These are phyloP conservation scores for Malus domestica DNA, from an alignment of 306 rosid genomes.

Conservation along the genomic window ASM211411v1 NC_041796.1:392501-393000, in stretches of 20 bases:
- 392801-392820: conserved; percentile 44
- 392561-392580: conserved; percentile 3
- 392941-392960: background rate
- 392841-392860: conserved; percentile 42
- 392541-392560: no score
- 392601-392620: background rate
- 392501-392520: conserved; percentile 1
- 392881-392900: no score
- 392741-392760: conserved; percentile 47
- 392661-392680: conserved; percentile 23
- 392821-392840: conserved; percentile 40
- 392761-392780: conserved; percentile 39
- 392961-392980: no score
- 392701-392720: conserved; percentile 28
- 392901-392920: no score
- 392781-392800: conserved; percentile 41
- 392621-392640: background rate
- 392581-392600: conserved; percentile 19
- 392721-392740: conserved; percentile 33
- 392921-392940: no score
- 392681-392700: conserved; percentile 23
- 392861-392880: background rate
- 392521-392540: background rate
- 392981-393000: no score
- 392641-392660: background rate